A percentile compares a stretch with the other conserved stretches of the same genome.
phyloP scores from a whole-genome alignment of 2,329 filamentous ascomycete species.

The Hypoxylon rubiginosum region DNA sequence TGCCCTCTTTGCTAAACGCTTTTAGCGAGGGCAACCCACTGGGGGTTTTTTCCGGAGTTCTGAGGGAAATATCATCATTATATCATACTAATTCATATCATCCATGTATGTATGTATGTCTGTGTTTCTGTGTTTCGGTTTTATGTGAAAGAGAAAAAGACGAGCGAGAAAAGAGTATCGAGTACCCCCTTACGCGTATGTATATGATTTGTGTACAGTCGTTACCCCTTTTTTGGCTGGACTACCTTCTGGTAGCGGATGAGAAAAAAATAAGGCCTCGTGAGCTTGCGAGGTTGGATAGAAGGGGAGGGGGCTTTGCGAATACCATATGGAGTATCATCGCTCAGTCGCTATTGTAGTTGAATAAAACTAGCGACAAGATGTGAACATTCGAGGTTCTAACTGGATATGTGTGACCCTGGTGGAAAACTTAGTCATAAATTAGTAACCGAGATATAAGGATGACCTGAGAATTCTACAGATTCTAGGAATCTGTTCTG shows the following conservation, averaged over 20 bases:
- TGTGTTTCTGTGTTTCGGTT: background rate
- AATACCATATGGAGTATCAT: background rate
- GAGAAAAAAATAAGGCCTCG: background rate
- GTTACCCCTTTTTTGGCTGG: conserved; percentile 9
- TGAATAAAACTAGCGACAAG: background rate
- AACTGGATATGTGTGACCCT: background rate
- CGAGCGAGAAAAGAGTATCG: conserved; percentile 8
- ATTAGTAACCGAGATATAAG: conserved; percentile 7
- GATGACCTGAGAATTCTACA: background rate
- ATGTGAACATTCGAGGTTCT: background rate
- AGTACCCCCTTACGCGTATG: conserved; percentile 31
- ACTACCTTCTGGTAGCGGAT: background rate
- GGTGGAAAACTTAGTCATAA: background rate
- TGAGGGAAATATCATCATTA: conserved; percentile 12
- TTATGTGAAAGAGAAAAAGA: background rate
- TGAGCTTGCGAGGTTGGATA: background rate
- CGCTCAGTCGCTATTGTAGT: background rate
- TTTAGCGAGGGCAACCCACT: conserved; percentile 20
- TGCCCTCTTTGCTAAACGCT: conserved; percentile 8
- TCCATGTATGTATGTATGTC: conserved; percentile 14
- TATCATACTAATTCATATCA: conserved; percentile 31
- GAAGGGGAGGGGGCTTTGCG: background rate
- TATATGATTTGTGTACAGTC: conserved; percentile 30
- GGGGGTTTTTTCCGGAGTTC: conserved; percentile 21
- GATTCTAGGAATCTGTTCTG: background rate